Percentiles rank a stretch among this genome's conserved stretches.
phyloP scores from a whole-genome alignment of 2,329 filamentous ascomycete species.

The Ploettnerulaceae sp. region DNA sequence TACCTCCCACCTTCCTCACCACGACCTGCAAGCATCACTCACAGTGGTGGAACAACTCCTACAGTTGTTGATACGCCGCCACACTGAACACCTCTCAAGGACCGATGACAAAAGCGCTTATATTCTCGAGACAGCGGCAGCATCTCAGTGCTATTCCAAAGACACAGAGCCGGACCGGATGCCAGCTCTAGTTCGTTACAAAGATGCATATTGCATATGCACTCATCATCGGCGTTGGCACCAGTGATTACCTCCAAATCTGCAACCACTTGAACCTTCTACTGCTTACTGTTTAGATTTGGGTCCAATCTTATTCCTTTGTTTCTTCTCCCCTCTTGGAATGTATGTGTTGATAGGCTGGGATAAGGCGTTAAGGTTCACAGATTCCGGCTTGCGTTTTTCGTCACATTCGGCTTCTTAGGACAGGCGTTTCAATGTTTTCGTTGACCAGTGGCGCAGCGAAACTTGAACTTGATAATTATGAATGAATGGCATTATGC shows the following conservation, averaged over 20 bases:
- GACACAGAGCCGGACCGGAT: slow-evolving; percentile 1
- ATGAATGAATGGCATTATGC: background rate
- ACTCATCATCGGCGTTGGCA: slow-evolving; percentile 8
- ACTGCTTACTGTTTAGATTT: slow-evolving; percentile 8
- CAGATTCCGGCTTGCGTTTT: too few relatives aligned
- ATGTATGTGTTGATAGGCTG: background rate
- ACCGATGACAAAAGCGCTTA: too few relatives aligned
- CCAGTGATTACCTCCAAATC: slow-evolving; percentile 3
- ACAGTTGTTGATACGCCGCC: slow-evolving; percentile 32
- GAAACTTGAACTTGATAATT: too few relatives aligned
- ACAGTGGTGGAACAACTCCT: slow-evolving; percentile 33
- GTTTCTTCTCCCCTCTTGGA: background rate
- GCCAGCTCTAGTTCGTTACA: background rate
- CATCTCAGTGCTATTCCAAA: too few relatives aligned
- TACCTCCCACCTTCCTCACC: slow-evolving; percentile 29
- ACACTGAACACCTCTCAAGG: slow-evolving; percentile 18
- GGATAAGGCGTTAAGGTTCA: too few relatives aligned
- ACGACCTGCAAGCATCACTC: slow-evolving; percentile 27
- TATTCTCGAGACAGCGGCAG: too few relatives aligned
- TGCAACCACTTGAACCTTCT: background rate
- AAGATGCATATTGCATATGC: background rate
- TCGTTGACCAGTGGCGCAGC: too few relatives aligned
- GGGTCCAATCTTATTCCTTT: background rate
- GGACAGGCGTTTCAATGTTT: too few relatives aligned
- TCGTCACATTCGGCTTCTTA: too few relatives aligned